These are phyloP conservation scores for Salix suchowensis DNA, from an alignment of 345 rosid species.

Conservation along the genomic window DNA sequence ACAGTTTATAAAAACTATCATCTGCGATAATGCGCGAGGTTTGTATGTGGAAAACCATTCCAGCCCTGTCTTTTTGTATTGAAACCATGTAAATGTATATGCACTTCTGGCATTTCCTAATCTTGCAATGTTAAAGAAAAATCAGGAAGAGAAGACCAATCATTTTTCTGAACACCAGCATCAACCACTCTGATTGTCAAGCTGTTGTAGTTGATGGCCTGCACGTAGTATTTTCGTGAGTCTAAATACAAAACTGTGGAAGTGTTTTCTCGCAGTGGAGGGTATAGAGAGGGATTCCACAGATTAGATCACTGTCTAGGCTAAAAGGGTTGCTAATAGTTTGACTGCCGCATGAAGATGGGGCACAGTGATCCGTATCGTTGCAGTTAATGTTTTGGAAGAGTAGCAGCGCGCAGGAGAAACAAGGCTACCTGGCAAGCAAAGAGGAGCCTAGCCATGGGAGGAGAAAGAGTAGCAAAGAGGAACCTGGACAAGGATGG, in stretches of 20 bases:
- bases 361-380: not conserved
- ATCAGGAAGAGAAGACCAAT: constrained; percentile 16
- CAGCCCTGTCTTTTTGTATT: not conserved
- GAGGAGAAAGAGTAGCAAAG: not conserved
- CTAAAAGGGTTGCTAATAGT: constrained; percentile 30
- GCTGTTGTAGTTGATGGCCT: constrained; percentile 16
- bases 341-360: constrained; percentile 24
- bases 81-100: not conserved
- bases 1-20: constrained; percentile 3
- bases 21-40: not conserved
- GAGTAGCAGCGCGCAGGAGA: not conserved
- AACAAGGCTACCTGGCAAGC: not conserved
- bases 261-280: constrained; percentile 23
- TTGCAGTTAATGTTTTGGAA: not conserved
- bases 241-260: constrained; percentile 3
- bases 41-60: too few species aligned
- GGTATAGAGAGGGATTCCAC: constrained; percentile 5
- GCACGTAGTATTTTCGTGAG: constrained; percentile 13
- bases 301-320: constrained; percentile 14
- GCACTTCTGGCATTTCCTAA: not conserved
- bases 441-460: not conserved
- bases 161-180: not conserved
- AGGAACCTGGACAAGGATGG: too few species aligned
- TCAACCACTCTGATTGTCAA: constrained; percentile 10
- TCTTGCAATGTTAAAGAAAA: not conserved